Evolutionary conservation across 78 protist genomes (phyloP).

Genomic region (Dictyostelium intermedium): DNA sequence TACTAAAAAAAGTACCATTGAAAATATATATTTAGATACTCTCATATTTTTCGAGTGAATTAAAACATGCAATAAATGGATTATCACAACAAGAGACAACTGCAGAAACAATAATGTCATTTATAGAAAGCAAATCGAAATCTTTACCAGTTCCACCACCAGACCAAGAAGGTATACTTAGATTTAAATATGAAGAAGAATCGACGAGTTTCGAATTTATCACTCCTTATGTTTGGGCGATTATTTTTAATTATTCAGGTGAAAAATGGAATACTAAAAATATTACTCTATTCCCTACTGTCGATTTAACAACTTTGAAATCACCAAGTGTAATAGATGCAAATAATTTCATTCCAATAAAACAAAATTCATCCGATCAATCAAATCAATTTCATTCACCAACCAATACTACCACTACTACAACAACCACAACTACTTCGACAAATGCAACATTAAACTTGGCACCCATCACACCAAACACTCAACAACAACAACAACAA

Average conservation of each 20-base stretch:
- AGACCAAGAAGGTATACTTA: conserved; percentile 38
- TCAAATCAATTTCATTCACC: not conserved
- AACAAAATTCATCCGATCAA: not conserved
- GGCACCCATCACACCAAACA: not conserved
- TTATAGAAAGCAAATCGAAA: conserved; percentile 43
- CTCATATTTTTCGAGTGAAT: conserved; percentile 31
- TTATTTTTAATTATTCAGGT: conserved; percentile 49
- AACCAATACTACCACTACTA: not conserved
- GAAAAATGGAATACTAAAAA: conserved; percentile 46
- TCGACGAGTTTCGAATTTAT: conserved; percentile 46
- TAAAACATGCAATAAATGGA: conserved; percentile 2
- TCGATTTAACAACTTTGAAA: not conserved
- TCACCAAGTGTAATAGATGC: not conserved
- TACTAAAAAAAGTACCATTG: no score
- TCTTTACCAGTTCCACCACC: conserved; percentile 25
- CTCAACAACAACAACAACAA: not conserved
- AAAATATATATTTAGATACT: conserved; percentile 10
- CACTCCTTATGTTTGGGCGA: conserved; percentile 70
- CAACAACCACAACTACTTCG: not conserved
- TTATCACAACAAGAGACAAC: conserved; percentile 23
- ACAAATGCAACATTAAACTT: not conserved
- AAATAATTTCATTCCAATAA: not conserved
- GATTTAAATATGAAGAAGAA: conserved; percentile 72
- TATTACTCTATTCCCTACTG: conserved; percentile 12
- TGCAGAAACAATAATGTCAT: conserved; percentile 30